Conservation (phyloP, 768 basidiomycete species). For the Suillus tomentosus region DNA sequence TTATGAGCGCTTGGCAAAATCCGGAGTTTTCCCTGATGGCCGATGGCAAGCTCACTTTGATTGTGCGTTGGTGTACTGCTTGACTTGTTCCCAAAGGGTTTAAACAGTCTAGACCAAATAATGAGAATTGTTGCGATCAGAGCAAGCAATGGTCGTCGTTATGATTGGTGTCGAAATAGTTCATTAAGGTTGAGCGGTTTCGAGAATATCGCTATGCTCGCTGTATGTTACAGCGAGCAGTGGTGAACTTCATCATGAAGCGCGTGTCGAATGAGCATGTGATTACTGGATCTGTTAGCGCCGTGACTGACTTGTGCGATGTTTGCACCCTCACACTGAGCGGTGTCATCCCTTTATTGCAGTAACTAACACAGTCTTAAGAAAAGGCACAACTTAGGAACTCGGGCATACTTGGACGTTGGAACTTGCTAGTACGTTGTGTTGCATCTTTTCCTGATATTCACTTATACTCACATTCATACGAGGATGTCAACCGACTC, state of each 20-base stretch:
- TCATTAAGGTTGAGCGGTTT: neutral
- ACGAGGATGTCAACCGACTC: neutral
- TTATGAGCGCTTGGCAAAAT: too few relatives aligned
- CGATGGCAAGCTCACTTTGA: constrained; percentile 50
- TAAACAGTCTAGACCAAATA: constrained; percentile 45
- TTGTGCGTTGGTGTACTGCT: constrained; percentile 52
- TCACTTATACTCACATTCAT: neutral
- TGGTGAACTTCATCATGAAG: neutral
- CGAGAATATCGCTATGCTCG: constrained; percentile 13
- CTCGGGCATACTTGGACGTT: neutral
- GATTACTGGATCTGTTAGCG: neutral
- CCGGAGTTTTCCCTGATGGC: constrained; percentile 25
- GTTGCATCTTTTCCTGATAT: neutral
- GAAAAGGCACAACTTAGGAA: too few relatives aligned
- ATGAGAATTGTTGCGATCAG: constrained; percentile 50
- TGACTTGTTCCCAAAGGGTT: constrained; percentile 2
- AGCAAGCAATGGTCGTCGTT: constrained; percentile 38
- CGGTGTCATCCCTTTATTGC: too few relatives aligned
- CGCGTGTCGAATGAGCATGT: neutral
- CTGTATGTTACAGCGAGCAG: neutral
- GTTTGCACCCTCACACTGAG: too few relatives aligned
- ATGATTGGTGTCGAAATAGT: neutral
- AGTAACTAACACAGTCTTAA: too few relatives aligned
- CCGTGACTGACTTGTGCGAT: too few relatives aligned
- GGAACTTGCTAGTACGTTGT: neutral